Base-by-base conservation (phyloP, 2,329 filamentous ascomycete genomes). In the Phaeophleospora eucalypticola region DNA sequence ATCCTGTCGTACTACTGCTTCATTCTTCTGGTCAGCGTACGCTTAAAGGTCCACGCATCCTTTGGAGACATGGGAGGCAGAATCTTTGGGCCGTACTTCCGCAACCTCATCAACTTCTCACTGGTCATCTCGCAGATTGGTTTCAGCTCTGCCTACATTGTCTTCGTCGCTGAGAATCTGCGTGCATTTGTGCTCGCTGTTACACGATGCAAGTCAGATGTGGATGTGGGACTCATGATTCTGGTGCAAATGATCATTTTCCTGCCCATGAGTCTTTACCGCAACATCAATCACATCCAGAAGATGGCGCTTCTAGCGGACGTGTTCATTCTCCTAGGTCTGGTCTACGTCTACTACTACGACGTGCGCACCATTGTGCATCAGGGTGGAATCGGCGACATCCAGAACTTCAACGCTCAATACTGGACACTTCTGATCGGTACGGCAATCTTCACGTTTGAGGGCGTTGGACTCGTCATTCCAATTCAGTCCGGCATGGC, bases 381-480 rank as follows among this genome's bases (percentile, higher is more conserved):
- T 39, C 77, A 88, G 44, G 73, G 79, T 46, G 89, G 89, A 10
- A 71, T 95, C 18, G 79, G 89, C 4, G 93, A 98, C 65, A 90
- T 97, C 62, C 80, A 86, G 58, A 78, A 86, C 62, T 97, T 98
- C 77, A 98, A 98, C 72, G 70, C 84, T 34, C 82, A 86, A 51
- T 85, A 89, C 66, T 98, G 94, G 93, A 95, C 93, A 0, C 78
- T 98, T 3, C 97, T 98, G 67, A 98, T 98, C 60, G 94, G 93
- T 52, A 98, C 94, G 0, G 93, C 94, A 20, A 97, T 98, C 65
- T 98, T 98, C 72, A 97, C 93, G 0, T 98, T 97, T 64, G 93
- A 98, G 66, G 93, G 93, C 20, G 94, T 98, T 51, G 94, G 93
- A 10, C 81, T 98, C 40, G 94, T 98, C 68, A 96, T 98, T 53